These are phyloP conservation scores for Chaetomium tenue DNA, from an alignment of 495 filamentous ascomycete genomes.

Conservation along the genomic window DNA sequence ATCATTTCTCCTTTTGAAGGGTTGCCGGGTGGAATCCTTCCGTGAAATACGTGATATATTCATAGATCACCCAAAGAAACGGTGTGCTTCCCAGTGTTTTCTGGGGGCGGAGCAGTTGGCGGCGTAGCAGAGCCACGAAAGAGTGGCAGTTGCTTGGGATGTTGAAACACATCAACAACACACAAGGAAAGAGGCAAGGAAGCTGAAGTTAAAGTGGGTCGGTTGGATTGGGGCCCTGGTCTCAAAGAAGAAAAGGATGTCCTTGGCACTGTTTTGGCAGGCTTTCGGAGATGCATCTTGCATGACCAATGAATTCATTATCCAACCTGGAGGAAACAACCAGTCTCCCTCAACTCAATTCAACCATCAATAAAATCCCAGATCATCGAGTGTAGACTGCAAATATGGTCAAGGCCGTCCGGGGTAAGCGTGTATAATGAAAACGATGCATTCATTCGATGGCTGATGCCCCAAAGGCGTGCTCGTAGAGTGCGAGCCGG, in stretches of 20 bases:
- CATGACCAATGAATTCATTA: neutral
- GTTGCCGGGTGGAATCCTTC: neutral
- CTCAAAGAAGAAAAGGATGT: too few species aligned
- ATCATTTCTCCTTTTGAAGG: too few species aligned
- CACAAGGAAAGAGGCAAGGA: neutral
- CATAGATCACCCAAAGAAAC: neutral
- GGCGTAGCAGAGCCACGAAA: neutral
- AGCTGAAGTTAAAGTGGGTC: neutral
- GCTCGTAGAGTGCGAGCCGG: constrained; percentile 69
- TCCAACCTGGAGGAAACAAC: neutral
- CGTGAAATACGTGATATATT: neutral
- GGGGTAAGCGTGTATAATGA: constrained; percentile 9
- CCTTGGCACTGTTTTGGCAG: too few species aligned
- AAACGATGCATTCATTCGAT: neutral
- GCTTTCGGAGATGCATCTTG: neutral
- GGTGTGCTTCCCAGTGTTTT: neutral
- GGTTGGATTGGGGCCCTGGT: too few species aligned
- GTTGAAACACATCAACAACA: neutral
- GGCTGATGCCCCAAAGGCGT: constrained; percentile 50
- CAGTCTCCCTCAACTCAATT: neutral
- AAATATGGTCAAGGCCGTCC: constrained; percentile 24
- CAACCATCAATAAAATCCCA: neutral
- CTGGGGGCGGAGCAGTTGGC: neutral
- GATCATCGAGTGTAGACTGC: neutral
- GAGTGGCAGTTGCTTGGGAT: neutral